Percentiles rank a stretch among this genome's conserved stretches.
phyloP scores from a whole-genome alignment of 306 rosid genomes.

The Styphnolobium japonicum region DNA sequence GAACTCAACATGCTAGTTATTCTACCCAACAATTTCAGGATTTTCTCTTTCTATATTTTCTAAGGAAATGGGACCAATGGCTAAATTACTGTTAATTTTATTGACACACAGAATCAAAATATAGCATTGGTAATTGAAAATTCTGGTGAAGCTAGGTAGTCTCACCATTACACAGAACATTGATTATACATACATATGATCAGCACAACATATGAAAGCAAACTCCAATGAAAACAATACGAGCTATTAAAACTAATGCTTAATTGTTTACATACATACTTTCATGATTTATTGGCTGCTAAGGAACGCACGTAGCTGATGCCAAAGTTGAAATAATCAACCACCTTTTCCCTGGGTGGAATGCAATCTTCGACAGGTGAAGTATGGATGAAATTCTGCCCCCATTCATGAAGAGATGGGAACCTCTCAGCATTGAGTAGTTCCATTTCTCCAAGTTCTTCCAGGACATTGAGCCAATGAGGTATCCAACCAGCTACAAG shows the following conservation, averaged over 20 bases:
- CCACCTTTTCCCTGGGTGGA: constrained; percentile 35
- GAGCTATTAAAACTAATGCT: not conserved
- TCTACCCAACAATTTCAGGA: not conserved
- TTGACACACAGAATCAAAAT: not conserved
- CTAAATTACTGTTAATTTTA: not conserved
- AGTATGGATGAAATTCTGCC: constrained; percentile 22
- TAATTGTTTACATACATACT: not conserved
- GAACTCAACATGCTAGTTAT: not conserved
- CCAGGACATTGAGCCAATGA: constrained; percentile 33
- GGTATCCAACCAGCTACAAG: constrained; percentile 33
- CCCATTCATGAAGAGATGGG: constrained; percentile 43
- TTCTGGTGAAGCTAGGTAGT: not conserved
- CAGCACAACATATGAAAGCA: not conserved
- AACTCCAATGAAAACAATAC: not conserved
- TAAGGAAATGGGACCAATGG: not conserved
- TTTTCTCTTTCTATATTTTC: not conserved
- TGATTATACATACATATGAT: not conserved
- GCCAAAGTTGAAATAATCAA: constrained; percentile 19
- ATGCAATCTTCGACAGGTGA: constrained; percentile 40
- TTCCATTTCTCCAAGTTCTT: constrained; percentile 38
- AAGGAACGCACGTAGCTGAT: constrained; percentile 40
- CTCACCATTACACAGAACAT: not conserved
- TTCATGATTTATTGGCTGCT: constrained; percentile 26
- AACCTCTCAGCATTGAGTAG: constrained; percentile 34
- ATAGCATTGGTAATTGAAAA: not conserved